A percentile compares a stretch with the other conserved stretches of the same genome.
These are phyloP conservation scores for Coniella vitis DNA, from an alignment of 2,329 filamentous ascomycete genomes.

Conservation along the genomic window DNA sequence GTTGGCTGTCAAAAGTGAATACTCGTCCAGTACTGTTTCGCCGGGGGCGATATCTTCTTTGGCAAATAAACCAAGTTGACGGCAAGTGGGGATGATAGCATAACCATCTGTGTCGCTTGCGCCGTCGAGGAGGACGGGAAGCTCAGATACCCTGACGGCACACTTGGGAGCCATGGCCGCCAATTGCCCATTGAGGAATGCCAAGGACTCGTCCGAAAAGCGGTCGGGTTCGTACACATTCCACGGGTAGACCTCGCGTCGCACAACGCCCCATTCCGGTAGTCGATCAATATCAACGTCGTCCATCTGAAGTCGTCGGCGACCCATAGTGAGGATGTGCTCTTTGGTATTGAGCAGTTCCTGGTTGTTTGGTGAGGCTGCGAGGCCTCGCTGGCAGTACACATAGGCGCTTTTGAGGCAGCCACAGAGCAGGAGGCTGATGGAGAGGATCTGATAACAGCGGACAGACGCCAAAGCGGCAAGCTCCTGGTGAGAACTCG, in stretches of 20 bases:
- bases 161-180: slow-evolving; percentile 69
- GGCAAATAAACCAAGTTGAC: slow-evolving; percentile 86
- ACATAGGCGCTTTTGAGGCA: slow-evolving; percentile 61
- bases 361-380: slow-evolving; percentile 45
- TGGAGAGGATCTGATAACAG: slow-evolving; percentile 52
- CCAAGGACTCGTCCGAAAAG: slow-evolving; percentile 61
- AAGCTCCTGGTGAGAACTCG: slow-evolving; percentile 32
- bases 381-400: slow-evolving; percentile 58
- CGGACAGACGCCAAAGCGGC: slow-evolving; percentile 45
- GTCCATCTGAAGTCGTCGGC: slow-evolving; percentile 38
- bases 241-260: slow-evolving; percentile 65
- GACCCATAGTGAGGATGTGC: slow-evolving; percentile 47
- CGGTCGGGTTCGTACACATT: slow-evolving; percentile 63
- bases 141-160: slow-evolving; percentile 65
- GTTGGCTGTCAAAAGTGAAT: slow-evolving; percentile 80
- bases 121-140: slow-evolving; percentile 63
- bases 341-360: slow-evolving; percentile 48
- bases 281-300: slow-evolving; percentile 47
- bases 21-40: slow-evolving; percentile 72
- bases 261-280: slow-evolving; percentile 63
- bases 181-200: slow-evolving; percentile 65
- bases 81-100: slow-evolving; percentile 51
- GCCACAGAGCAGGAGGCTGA: slow-evolving; percentile 56
- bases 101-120: slow-evolving; percentile 43
- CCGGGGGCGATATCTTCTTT: slow-evolving; percentile 71